Evolutionary conservation across 306 rosid genomes (phyloP).

Genomic region (Vachellia collinsii): DNA sequence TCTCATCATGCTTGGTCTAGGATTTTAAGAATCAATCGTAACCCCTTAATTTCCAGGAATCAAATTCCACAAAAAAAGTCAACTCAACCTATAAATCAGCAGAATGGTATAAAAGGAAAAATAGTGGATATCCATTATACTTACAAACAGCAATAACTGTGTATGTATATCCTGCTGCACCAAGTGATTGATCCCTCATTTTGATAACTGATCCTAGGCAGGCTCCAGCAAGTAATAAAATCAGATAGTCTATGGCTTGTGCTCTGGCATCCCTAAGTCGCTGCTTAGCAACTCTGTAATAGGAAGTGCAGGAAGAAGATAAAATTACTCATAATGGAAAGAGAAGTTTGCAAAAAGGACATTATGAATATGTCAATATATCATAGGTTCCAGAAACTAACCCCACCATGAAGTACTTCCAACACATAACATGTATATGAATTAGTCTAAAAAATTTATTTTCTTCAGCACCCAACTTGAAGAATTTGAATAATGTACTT

Average conservation of each 20-base stretch:
- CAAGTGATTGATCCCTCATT: slow-evolving; percentile 68
- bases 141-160: slow-evolving; percentile 95
- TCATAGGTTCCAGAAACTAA: neutral
- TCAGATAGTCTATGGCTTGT: slow-evolving; percentile 88
- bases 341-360: slow-evolving; percentile 9
- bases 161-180: slow-evolving; percentile 73
- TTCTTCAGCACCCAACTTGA: neutral
- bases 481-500: neutral
- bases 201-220: slow-evolving; percentile 87
- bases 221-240: slow-evolving; percentile 95
- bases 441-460: neutral
- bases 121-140: slow-evolving; percentile 28
- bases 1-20: neutral
- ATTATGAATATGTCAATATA: neutral
- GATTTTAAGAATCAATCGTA: neutral
- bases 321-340: slow-evolving; percentile 24
- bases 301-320: slow-evolving; percentile 30
- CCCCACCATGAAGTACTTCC: neutral
- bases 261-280: slow-evolving; percentile 83
- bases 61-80: neutral
- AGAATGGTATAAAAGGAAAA: too few species aligned
- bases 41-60: neutral
- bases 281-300: slow-evolving; percentile 82
- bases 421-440: neutral
- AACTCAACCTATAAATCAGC: neutral